Percentiles rank a stretch among this genome's conserved stretches.
These are phyloP conservation scores for Dictyostelium intermedium DNA, from an alignment of 78 protist species.

Conservation along the genomic window DNA sequence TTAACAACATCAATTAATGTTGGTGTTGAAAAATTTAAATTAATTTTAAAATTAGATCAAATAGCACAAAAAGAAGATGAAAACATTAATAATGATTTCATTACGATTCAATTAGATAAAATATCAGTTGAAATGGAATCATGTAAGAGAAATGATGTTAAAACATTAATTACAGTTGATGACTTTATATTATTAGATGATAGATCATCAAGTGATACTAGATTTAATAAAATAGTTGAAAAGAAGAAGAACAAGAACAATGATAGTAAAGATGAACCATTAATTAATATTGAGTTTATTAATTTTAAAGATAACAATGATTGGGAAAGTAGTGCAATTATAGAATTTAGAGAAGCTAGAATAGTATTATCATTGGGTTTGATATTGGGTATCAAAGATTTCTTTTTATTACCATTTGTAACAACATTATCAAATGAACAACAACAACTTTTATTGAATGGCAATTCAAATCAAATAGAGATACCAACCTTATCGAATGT, in stretches of 20 bases:
- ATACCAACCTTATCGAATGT: neutral
- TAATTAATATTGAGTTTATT: neutral
- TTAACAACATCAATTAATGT: neutral
- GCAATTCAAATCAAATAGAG: neutral
- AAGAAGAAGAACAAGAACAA: neutral
- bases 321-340: neutral
- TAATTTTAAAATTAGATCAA: neutral
- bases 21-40: neutral
- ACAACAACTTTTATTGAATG: neutral
- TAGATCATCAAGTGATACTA: neutral
- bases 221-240: neutral
- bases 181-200: conserved; percentile 3
- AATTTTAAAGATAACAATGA: neutral
- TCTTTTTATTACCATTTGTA: conserved; percentile 65
- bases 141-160: neutral
- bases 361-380: conserved; percentile 10
- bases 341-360: neutral
- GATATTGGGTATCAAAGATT: conserved; percentile 55
- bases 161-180: neutral
- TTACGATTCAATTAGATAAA: neutral
- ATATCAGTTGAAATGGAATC: neutral
- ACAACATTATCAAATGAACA: neutral
- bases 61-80: neutral
- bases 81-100: neutral
- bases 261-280: neutral